Percentiles rank a stretch among this genome's conserved stretches.
Conservation (phyloP, 148 eudicot species). For the Fagopyrum tataricum region DNA sequence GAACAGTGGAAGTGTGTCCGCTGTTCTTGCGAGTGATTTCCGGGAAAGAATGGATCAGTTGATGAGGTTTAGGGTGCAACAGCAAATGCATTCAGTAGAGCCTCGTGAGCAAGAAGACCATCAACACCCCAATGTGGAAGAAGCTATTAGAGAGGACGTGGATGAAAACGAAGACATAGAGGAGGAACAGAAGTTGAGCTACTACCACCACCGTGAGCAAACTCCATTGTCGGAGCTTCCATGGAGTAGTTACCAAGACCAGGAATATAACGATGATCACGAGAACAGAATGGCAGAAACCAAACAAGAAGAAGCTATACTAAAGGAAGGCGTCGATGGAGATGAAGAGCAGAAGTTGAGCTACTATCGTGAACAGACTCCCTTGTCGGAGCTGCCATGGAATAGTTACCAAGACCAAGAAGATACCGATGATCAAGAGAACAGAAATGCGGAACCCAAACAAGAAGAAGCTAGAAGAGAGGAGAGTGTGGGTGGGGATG, state of each 20-base stretch:
- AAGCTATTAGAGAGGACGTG: neutral
- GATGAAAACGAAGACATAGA: neutral
- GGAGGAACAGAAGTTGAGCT: neutral
- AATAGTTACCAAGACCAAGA: neutral
- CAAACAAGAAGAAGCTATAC: neutral
- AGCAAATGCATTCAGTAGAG: neutral
- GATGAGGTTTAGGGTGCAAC: neutral
- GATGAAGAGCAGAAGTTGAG: conserved; percentile 11
- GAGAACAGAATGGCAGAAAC: too few species aligned
- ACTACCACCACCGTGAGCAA: neutral
- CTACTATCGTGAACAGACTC: neutral
- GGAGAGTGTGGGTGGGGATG: conserved; percentile 21
- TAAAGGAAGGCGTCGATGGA: conserved; percentile 17
- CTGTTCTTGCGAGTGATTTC: neutral
- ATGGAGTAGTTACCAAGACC: neutral
- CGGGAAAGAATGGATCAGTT: neutral
- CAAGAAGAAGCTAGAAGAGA: neutral
- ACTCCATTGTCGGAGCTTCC: neutral
- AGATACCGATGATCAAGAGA: neutral
- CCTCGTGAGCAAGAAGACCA: neutral
- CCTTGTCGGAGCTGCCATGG: neutral
- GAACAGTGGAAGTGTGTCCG: too few species aligned
- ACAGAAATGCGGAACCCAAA: neutral
- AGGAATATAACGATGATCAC: neutral
- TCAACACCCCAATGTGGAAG: neutral